Evolutionary conservation across 2,329 filamentous ascomycete genomes (phyloP).

Genomic region (Daldinia sp.): DNA sequence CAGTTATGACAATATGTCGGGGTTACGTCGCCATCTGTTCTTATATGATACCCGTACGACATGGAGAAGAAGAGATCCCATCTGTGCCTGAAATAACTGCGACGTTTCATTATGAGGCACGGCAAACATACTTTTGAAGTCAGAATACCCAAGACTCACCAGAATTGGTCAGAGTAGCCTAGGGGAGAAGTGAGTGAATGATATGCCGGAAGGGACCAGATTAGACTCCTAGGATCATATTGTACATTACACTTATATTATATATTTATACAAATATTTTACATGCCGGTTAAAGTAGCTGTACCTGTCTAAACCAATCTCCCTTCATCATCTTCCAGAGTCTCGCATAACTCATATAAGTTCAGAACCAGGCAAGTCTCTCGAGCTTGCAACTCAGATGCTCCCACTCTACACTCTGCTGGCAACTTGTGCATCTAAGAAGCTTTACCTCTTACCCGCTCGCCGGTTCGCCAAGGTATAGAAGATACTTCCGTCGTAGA

Average conservation of each 20-base stretch:
- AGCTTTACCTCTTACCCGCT: conserved; percentile 26
- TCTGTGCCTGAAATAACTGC: not conserved
- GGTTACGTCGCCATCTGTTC: not conserved
- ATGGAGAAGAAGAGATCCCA: not conserved
- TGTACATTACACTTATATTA: not conserved
- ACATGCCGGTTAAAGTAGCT: not conserved
- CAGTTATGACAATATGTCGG: not conserved
- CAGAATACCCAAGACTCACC: not conserved
- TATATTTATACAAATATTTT: not conserved
- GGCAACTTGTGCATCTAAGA: no score
- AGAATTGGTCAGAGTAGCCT: no score
- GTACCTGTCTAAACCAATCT: not conserved
- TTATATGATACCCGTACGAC: not conserved
- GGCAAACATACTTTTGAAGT: not conserved
- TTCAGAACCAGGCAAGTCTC: not conserved
- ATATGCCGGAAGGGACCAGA: not conserved
- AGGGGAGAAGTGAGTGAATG: no score
- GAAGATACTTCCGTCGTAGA: conserved; percentile 67
- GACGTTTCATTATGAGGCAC: not conserved
- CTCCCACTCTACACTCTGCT: not conserved
- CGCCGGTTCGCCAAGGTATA: conserved; percentile 55
- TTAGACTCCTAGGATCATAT: not conserved
- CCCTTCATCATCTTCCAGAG: not conserved
- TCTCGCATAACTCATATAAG: not conserved
- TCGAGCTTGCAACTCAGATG: not conserved